Conservation (phyloP, 2,329 filamentous ascomycete species). For the Calcarisporium arbuscula region DNA sequence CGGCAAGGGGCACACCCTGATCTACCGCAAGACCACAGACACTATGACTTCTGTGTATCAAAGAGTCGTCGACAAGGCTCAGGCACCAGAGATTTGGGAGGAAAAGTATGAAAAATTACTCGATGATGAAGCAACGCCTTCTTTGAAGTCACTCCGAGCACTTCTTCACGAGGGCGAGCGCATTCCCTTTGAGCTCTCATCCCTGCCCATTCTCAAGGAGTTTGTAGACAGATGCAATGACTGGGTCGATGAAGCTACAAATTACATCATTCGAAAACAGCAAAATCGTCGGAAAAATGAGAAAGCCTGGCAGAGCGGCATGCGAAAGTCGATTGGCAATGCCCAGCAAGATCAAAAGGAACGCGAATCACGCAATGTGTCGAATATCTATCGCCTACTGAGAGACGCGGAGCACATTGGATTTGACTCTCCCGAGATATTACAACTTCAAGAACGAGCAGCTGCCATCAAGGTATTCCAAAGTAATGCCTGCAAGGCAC, state of each 20-base stretch:
- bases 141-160: constrained; percentile 77
- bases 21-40: constrained; percentile 71
- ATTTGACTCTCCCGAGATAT: constrained; percentile 90
- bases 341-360: constrained; percentile 64
- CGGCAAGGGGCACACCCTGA: constrained; percentile 65
- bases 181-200: constrained; percentile 83
- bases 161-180: constrained; percentile 91
- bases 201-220: constrained; percentile 71
- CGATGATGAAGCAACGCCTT: constrained; percentile 75
- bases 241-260: constrained; percentile 95
- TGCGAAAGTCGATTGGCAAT: constrained; percentile 59
- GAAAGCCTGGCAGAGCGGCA: constrained; percentile 71
- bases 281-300: constrained; percentile 95
- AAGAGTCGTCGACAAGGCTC: constrained; percentile 80
- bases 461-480: constrained; percentile 82
- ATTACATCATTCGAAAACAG: constrained; percentile 94
- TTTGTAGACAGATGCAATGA: constrained; percentile 97
- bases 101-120: constrained; percentile 82
- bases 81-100: constrained; percentile 80
- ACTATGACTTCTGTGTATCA: constrained; percentile 59
- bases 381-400: constrained; percentile 81
- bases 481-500: constrained; percentile 61
- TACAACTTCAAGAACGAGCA: constrained; percentile 75
- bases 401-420: constrained; percentile 77
- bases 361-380: constrained; percentile 78